Evolutionary conservation across 2,329 filamentous ascomycete genomes (phyloP), one percentile per base, ranked within the genome.

Genomic region (Stagonosporopsis vannaccii): DNA sequence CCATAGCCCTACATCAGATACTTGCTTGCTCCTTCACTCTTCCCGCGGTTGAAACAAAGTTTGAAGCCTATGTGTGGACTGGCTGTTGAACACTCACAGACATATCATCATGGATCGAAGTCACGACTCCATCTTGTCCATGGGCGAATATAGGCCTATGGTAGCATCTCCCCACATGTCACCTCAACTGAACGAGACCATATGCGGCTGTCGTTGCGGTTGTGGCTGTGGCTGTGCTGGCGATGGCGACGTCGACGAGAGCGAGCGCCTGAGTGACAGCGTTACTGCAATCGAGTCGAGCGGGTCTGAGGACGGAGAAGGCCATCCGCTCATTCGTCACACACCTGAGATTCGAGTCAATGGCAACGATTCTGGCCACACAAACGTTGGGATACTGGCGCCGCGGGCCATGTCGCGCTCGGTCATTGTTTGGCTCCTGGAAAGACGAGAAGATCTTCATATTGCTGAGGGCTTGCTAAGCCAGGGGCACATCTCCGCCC

Each of bases 201-300:
- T 65, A 9, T 70, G 66, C 35, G 59, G 67, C 7, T 71, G 64
- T 43, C 61, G 59, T 19, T 70, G 67, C 36, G 66, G 65, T 19
- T 63, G 60, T 46, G 66, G 68, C 9, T 66, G 65, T 40, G 54
- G 28, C 5, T 56, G 49, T 22, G 43, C 33, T 11, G 51, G 58
- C n/a, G 59, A 45, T 28, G 64, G 60, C 17, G 53, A 51, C 13
- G 51, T 56, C 7, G 61, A 47, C 7, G 51, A 55, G 48, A 48
- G 32, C 23, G 23, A 44, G 20, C 9, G 19, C n/a, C n/a, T 28
- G 39, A 44, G 48, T n/a, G 30, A 36, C 19, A 37, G 56, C 26
- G 48, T 51, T 56, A 56, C 36, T 17, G 54, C 33, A 17, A 28
- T 56, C 17, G 47, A 56, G 1, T 51, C 47, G 30, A 39, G 22